These are phyloP conservation scores for Leccinum rimulosum DNA, from an alignment of 768 basidiomycete species.

Conservation along the genomic window DNA sequence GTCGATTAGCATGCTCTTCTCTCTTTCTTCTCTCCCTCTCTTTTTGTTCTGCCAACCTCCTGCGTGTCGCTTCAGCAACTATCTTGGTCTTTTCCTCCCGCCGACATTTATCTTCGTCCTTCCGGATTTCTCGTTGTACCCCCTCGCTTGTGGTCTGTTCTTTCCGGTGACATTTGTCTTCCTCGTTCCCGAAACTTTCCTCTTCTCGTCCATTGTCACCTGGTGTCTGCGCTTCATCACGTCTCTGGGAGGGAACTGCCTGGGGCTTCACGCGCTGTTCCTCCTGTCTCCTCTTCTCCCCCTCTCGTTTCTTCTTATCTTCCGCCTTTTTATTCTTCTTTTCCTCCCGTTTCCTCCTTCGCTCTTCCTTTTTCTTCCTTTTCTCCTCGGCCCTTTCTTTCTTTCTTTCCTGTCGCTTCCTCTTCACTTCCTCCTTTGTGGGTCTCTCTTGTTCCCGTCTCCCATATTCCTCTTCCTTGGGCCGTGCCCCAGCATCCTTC, in stretches of 20 bases:
- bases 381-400: not conserved
- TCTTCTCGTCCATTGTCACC: not conserved
- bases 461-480: not conserved
- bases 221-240: not conserved
- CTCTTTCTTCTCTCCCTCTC: not conserved
- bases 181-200: not conserved
- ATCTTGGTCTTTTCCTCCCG: not conserved
- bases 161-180: not conserved
- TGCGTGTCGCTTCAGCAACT: not conserved
- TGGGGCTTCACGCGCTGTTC: too few relatives aligned
- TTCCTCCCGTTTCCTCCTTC: not conserved
- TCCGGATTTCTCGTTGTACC: not conserved
- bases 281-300: too few relatives aligned
- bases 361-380: not conserved
- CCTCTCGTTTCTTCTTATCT: not conserved
- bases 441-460: not conserved
- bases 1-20: not conserved
- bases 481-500: not conserved
- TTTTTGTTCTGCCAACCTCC: not conserved
- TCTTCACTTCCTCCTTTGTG: slow-evolving; percentile 21
- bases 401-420: slow-evolving; percentile 39
- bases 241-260: not conserved
- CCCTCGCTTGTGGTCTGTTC: not conserved
- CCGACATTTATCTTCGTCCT: not conserved
- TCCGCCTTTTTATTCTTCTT: not conserved